These are phyloP conservation scores for Melastoma malabathricum DNA, from an alignment of 345 rosid species.

Conservation along the genomic window DNA sequence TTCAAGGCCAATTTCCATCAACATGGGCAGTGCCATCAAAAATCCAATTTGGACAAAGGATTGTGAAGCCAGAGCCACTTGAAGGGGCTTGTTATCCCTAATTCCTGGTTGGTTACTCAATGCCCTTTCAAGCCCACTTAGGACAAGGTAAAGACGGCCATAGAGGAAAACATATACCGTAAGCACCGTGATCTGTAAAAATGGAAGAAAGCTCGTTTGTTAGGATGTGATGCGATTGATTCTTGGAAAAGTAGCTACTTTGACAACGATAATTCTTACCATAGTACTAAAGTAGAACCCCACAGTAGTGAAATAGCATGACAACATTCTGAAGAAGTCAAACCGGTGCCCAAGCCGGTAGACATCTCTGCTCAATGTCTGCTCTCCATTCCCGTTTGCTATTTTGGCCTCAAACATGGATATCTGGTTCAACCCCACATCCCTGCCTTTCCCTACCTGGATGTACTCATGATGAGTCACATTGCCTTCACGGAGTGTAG, in stretches of 20 bases:
- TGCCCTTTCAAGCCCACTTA: slow-evolving; percentile 89
- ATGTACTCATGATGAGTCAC: slow-evolving; percentile 98
- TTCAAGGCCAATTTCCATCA: slow-evolving; percentile 98
- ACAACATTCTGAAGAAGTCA: slow-evolving; percentile 94
- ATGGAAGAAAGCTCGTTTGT: slow-evolving; percentile 5
- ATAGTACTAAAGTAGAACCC: slow-evolving; percentile 97
- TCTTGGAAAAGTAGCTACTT: background rate
- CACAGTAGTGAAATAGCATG: slow-evolving; percentile 94
- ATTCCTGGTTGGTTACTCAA: slow-evolving; percentile 56
- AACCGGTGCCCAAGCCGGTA: slow-evolving; percentile 98
- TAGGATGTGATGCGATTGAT: background rate
- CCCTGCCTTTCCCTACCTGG: slow-evolving; percentile 99
- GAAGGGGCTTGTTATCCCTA: slow-evolving; percentile 87
- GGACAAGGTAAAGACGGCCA: slow-evolving; percentile 95
- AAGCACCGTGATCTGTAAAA: slow-evolving; percentile 82
- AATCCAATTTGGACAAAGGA: slow-evolving; percentile 95
- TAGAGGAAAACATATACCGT: slow-evolving; percentile 94
- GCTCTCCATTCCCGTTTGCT: slow-evolving; percentile 99
- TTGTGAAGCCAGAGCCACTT: slow-evolving; percentile 98
- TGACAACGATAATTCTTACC: slow-evolving; percentile 24
- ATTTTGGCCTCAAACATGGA: slow-evolving; percentile 99
- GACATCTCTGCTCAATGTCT: slow-evolving; percentile 86
- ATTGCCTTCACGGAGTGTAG: slow-evolving; percentile 99
- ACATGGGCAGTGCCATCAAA: slow-evolving; percentile 96
- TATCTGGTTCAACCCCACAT: slow-evolving; percentile 98